These are phyloP conservation scores for Cudoniella acicularis DNA, from an alignment of 495 filamentous ascomycete genomes.

Conservation along the genomic window DNA sequence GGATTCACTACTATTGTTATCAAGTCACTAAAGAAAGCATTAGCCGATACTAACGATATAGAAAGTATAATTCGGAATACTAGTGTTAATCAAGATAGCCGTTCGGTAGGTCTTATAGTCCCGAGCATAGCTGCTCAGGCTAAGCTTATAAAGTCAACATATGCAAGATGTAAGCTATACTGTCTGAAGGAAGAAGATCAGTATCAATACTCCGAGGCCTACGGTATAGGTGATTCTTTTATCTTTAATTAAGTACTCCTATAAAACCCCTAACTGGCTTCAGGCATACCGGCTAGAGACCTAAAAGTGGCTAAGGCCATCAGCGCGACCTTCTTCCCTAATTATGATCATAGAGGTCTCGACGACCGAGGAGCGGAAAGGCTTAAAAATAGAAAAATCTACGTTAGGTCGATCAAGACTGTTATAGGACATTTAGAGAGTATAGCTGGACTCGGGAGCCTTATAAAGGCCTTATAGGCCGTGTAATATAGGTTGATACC, in stretches of 20 bases:
- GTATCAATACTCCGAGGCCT: conserved; percentile 14
- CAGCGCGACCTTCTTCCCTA: conserved; percentile 34
- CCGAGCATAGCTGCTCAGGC: conserved; percentile 56
- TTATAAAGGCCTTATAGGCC: conserved; percentile 52
- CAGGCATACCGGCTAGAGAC: conserved; percentile 44
- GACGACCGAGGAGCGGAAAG: not conserved
- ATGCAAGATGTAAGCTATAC: conserved; percentile 36
- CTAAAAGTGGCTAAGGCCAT: conserved; percentile 59
- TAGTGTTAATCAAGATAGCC: conserved; percentile 61
- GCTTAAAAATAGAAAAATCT: conserved; percentile 21
- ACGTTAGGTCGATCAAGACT: conserved; percentile 50
- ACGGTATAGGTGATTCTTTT: no score
- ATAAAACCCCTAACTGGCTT: no score
- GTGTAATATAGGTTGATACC: conserved; percentile 50
- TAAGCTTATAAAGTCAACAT: conserved; percentile 47
- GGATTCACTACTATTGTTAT: conserved; percentile 54
- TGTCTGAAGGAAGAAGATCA: not conserved
- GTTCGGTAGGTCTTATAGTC: conserved; percentile 53
- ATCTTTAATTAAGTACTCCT: no score
- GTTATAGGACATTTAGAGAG: conserved; percentile 40
- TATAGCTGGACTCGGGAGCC: conserved; percentile 53
- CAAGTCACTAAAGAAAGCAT: conserved; percentile 55
- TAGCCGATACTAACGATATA: conserved; percentile 52
- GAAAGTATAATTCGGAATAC: conserved; percentile 57
- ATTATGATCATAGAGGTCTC: no score